phyloP scores from a whole-genome alignment of 106 monocot species.

The Dendrobium officinale region DNA sequence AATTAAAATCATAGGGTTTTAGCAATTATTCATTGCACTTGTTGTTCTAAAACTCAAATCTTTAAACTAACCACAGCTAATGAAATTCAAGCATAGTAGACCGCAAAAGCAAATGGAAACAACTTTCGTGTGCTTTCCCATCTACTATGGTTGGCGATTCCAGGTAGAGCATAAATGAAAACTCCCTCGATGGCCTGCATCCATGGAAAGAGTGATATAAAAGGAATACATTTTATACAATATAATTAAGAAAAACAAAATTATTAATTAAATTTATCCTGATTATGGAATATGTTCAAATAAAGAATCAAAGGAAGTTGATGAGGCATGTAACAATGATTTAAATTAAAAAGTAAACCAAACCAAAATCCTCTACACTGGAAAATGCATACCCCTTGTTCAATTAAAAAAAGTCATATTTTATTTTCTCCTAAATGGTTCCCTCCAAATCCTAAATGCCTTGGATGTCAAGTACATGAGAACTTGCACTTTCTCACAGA shows the following conservation, averaged over 20 bases:
- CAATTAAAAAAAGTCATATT: neutral
- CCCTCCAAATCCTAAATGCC: neutral
- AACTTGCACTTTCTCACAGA: neutral
- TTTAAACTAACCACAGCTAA: neutral
- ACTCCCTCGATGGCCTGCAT: neutral
- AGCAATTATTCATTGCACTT: neutral
- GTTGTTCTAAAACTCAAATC: neutral
- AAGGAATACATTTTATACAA: neutral
- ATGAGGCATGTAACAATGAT: neutral
- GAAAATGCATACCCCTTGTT: neutral
- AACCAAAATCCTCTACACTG: neutral
- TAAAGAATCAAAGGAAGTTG: neutral
- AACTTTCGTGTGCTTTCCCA: neutral
- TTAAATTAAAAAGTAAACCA: neutral
- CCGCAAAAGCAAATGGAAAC: neutral
- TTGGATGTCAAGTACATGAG: neutral
- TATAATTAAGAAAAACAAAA: neutral
- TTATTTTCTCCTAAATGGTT: neutral
- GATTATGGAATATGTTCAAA: neutral
- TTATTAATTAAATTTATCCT: neutral
- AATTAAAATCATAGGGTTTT: neutral
- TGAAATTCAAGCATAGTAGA: conserved; percentile 8
- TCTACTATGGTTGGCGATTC: neutral
- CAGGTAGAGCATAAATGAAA: neutral
- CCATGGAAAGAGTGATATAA: neutral